Evolutionary conservation across 768 basidiomycete genomes (phyloP), one percentile per base, ranked within the genome.

Genomic region (Macrolepiota albuminosa): DNA sequence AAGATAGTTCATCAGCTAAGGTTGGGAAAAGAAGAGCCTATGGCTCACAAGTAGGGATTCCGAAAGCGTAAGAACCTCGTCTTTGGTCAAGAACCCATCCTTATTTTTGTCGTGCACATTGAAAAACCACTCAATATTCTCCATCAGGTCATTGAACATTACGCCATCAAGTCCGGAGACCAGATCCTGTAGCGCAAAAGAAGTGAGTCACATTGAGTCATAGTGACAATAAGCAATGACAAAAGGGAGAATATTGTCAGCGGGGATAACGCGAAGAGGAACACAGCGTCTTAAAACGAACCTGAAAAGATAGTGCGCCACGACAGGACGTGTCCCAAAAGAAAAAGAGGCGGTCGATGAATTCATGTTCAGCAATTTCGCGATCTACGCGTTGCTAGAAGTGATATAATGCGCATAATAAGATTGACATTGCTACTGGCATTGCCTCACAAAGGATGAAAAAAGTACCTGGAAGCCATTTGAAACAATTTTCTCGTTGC

Each of bases 41-140:
- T 56, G 7, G 71, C 86, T 68, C 50, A 95, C 95, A 72, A 99
- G 76, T 56, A 99, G 81, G 4, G 95, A 91, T 72, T 99, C 97
- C 0, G 95, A 97, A 33, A 98, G 75, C 14, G 95, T 96, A 65
- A 99, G 73, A 21, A 98, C 92, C 70, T 99, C 97, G 68, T 98
- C 96, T 73, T 96, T 98, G 2, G 95, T 95, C 62, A 99, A 74
- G 71, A 79, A 94, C 1, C 96, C 95, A 69, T 99, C 97, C 66
- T 93, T 93, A 72, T 99, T 91, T 74, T 95, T 95, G 74, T 95
- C 94, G 62, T 96, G 93, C 52, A 98, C 72, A 66, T 89, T 90
- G 75, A 98, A 98, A 76, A 98, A 96, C 96, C 96, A 99, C 71
- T 97, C 93, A 67, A 98, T 96, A 65, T 93, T 96, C 59, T 95